Percentiles rank a stretch among this genome's conserved stretches.
These are phyloP conservation scores for Naegleria fowleri DNA, from an alignment of 208 protist species.

Conservation along the genomic window DNA sequence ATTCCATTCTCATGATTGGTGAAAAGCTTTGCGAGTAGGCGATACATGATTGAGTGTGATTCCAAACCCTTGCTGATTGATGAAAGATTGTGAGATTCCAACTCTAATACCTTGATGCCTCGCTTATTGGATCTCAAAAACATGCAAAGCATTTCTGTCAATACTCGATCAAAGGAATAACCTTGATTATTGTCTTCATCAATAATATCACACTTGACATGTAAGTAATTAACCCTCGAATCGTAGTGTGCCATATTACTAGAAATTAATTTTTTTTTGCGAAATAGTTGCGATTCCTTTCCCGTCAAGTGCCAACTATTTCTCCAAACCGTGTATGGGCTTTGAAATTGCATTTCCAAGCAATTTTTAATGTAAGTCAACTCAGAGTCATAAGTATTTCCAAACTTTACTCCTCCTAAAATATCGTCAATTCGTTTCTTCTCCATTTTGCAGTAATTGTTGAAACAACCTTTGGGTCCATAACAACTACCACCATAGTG, in stretches of 20 bases:
- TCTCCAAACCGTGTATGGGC: not conserved
- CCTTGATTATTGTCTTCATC: not conserved
- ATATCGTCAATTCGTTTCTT: not conserved
- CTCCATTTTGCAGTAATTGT: not conserved
- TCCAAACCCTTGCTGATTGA: not conserved
- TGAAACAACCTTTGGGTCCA: no score
- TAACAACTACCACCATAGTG: not conserved
- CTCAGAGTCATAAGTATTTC: not conserved
- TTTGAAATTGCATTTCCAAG: not conserved
- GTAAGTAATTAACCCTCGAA: not conserved
- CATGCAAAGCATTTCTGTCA: not conserved
- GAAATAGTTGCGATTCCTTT: not conserved
- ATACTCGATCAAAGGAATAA: not conserved
- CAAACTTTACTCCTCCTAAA: not conserved
- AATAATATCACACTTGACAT: not conserved
- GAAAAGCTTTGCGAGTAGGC: not conserved
- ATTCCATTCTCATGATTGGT: not conserved
- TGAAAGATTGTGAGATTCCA: not conserved
- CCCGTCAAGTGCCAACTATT: not conserved
- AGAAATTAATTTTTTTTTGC: not conserved
- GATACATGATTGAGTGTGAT: not conserved
- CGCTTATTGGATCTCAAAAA: not conserved
- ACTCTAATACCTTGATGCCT: not conserved
- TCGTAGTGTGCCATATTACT: not conserved
- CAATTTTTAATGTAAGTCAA: not conserved